A percentile compares a stretch with the other conserved stretches of the same genome.
phyloP scores from a whole-genome alignment of 2,329 filamentous ascomycete species.

The Xylaria sp. region DNA sequence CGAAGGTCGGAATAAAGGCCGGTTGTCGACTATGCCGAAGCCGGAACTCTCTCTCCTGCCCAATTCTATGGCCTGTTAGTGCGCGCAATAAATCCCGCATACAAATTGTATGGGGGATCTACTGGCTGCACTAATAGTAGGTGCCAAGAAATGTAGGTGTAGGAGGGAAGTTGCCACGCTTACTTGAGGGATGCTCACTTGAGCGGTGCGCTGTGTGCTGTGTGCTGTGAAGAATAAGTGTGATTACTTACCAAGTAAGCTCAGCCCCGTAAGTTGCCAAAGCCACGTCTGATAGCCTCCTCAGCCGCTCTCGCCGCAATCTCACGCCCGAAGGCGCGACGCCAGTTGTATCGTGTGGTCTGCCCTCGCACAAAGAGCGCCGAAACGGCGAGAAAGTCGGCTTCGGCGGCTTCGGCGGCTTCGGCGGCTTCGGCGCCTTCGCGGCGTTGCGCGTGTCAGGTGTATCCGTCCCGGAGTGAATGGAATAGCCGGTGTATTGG shows the following conservation, averaged over 20 bases:
- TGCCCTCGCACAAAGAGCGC: conserved; percentile 1
- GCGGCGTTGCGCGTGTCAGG: not conserved
- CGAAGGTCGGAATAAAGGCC: too few relatives aligned
- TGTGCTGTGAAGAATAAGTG: conserved; percentile 12
- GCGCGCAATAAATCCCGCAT: too few relatives aligned
- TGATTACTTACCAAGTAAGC: conserved; percentile 6
- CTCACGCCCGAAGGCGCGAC: conserved; percentile 3
- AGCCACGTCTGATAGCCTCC: conserved; percentile 2
- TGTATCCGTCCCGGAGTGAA: too few relatives aligned
- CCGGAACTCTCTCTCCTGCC: too few relatives aligned
- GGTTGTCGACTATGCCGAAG: too few relatives aligned
- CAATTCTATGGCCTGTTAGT: too few relatives aligned
- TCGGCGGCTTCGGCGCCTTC: not conserved
- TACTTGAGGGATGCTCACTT: not conserved
- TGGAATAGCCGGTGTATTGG: too few relatives aligned
- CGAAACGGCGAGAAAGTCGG: conserved; percentile 2
- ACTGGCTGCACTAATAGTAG: too few relatives aligned
- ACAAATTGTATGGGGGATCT: too few relatives aligned
- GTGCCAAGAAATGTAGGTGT: too few relatives aligned
- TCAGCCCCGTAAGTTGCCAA: not conserved
- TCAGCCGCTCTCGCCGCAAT: conserved; percentile 6
- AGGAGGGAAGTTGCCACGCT: too few relatives aligned
- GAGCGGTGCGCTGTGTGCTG: conserved; percentile 1
- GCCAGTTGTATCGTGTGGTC: conserved; percentile 2
- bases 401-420: not conserved